Base-by-base conservation (phyloP, 257 asterid genomes). In the Eucommia ulmoides region DNA sequence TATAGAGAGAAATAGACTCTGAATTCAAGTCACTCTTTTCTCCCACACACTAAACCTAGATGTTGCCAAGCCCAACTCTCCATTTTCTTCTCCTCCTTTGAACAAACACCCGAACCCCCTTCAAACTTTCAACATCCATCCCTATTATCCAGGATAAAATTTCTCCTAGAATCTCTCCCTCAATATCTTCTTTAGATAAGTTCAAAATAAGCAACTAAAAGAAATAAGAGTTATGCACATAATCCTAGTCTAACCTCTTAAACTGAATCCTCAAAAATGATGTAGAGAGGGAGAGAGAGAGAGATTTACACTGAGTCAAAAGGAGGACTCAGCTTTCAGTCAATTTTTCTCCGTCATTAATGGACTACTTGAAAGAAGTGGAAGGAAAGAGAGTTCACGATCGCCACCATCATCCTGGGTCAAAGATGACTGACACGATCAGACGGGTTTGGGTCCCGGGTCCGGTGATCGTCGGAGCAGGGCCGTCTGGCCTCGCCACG, bases 281-380 rank as follows among this genome's bases (percentile, higher is more conserved):
- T 14, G n/a, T 15, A 35, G n/a, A 4, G 15, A 4, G 15, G 11
- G 44, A 29, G 10, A 29, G 0, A 29, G 38, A 29, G 10, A 33
- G 42, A 33, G 42, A 33, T n/a, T n/a, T n/a, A n/a, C n/a, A n/a
- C n/a, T n/a, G n/a, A n/a, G n/a, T n/a, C 1, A 2, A 17, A 35
- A 18, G n/a, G 44, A 35, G 44, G n/a, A 18, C 16, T 35, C 44
- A 10, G n/a, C 38, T 29, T 29, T 29, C 7, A 6, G 38, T 18
- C 44, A 35, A n/a, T n/a, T n/a, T 35, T 2, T 35, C 2, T 35
- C 3, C 4, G 15, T 9, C 19, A 21, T 15, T 3, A 42, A 42
- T 42, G 48, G 48, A 42, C 19, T 42, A 42, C 48, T 42, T 42
- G 48, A 10, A 16, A 18, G 48, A 42, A 16, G 48, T 42, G 48